Evolutionary conservation across 768 basidiomycete species (phyloP).

Genomic region (Mycena floridula): DNA sequence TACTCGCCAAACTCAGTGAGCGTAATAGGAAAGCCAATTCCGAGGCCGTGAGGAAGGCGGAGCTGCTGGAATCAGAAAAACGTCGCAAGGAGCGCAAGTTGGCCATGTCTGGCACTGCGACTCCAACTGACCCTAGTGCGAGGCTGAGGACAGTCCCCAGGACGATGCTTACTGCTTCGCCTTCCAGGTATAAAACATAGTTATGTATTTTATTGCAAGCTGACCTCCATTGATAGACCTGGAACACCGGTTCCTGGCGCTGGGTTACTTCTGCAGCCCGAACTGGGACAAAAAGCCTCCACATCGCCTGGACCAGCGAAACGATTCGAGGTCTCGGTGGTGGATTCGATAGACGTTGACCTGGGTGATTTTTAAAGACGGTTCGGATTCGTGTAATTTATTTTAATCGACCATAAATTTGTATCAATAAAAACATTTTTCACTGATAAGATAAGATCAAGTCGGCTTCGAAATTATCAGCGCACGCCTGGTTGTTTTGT

Average conservation of each 20-base stretch:
- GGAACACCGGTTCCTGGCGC: constrained; percentile 41
- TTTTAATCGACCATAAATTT: too few species aligned
- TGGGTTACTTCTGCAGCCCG: constrained; percentile 24
- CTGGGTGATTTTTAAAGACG: constrained; percentile 64
- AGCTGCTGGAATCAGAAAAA: constrained; percentile 61
- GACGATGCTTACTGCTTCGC: constrained; percentile 42
- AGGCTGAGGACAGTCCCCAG: constrained; percentile 61
- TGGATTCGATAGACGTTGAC: constrained; percentile 69
- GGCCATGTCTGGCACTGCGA: constrained; percentile 29
- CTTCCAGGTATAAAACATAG: constrained; percentile 51
- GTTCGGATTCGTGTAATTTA: too few species aligned
- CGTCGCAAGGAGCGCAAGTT: constrained; percentile 66
- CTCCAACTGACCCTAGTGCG: constrained; percentile 57
- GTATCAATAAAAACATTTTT: too few species aligned
- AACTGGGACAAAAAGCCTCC: too few species aligned
- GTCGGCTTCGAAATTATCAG: too few species aligned
- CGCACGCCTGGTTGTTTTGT: neutral
- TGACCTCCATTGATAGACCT: constrained; percentile 27
- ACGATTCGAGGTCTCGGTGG: constrained; percentile 49
- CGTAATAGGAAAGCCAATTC: constrained; percentile 81
- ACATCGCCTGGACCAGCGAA: too few species aligned
- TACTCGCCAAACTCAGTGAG: constrained; percentile 80
- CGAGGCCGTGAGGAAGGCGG: constrained; percentile 75
- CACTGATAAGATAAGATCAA: too few species aligned
- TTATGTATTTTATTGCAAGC: constrained; percentile 8